Base-by-base conservation (phyloP, 257 asterid genomes). In the Solanum chilense region DNA sequence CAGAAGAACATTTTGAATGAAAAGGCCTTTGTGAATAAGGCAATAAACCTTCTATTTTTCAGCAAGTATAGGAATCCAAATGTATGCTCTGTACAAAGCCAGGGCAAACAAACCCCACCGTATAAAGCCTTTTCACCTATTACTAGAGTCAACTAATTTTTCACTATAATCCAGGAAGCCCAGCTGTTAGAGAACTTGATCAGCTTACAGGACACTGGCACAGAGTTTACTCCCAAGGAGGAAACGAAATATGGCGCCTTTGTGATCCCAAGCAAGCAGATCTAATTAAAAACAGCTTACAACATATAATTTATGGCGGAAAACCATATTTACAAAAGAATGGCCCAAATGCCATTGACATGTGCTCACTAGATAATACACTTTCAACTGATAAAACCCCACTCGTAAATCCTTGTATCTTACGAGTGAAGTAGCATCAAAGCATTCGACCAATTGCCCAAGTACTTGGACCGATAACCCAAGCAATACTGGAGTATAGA, bases 271-370 rank as follows among this genome's bases (percentile, higher is more conserved):
- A 78, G 47, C 90, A 80, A 89, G 84, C 64, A 83, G 86, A 45
- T 52, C 58, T 39, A 91, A 88, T 82, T 84, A 90, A 90, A 90
- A 88, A 85, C 89, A 85, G 73, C 90, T 91, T 91, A 89, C 92
- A 88, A 82, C 82, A 91, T 86, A 86, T 85, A 86, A 83, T 73
- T 87, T 68, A 90, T 47, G 85, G 85, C 44, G 89, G 87, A 81
- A 84, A 85, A 85, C 88, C 91, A 90, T 95, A 94, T 95, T 74
- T 94, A 95, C 97, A 93, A 85, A 87, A 88, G 75, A 88, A 89
- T 83, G 87, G 90, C 90, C 76, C 90, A 52, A 21, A 49, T 52
- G 88, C 92, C 92, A 86, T 84, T 60, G 89, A 87, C 87, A 91
- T 89, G 44, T 83, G 78, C 88, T 88, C 87, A 80, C 87, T 76